These are phyloP conservation scores for Chlorella sp. DNA, from an alignment of 139 green algal species.

Conservation along the genomic window DNA sequence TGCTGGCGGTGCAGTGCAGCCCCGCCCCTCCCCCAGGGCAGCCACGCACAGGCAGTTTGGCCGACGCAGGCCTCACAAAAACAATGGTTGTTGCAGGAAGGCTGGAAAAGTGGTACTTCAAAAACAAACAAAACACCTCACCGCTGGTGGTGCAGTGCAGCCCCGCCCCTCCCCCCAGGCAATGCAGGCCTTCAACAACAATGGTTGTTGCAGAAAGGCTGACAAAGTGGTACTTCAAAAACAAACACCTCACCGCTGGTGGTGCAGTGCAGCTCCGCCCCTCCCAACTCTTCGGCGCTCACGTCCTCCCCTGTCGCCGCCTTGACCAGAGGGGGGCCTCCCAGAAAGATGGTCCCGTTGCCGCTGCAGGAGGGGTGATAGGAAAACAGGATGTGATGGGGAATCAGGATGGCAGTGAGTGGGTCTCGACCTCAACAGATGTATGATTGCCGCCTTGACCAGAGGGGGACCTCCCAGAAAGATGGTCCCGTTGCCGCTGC, in stretches of 20 bases:
- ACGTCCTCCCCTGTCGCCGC: constrained; percentile 93
- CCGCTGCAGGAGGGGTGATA: neutral
- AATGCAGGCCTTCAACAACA: neutral
- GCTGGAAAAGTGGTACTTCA: too few species aligned
- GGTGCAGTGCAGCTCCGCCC: constrained; percentile 86
- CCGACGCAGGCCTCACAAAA: neutral
- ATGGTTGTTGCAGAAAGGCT: too few species aligned
- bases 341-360: constrained; percentile 87
- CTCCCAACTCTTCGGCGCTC: constrained; percentile 91
- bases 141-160: neutral
- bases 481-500: too few species aligned
- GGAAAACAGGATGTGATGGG: neutral
- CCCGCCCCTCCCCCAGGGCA: too few species aligned
- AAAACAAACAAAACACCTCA: neutral
- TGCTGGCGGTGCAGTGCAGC: neutral
- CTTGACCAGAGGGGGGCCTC: constrained; percentile 68
- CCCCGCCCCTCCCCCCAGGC: too few species aligned
- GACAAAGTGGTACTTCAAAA: too few species aligned
- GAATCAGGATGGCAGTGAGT: neutral
- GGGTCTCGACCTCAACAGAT: too few species aligned
- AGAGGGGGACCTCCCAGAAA: too few species aligned
- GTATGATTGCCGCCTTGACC: too few species aligned
- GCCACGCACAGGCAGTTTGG: too few species aligned
- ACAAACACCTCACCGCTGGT: constrained; percentile 64
- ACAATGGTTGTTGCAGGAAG: too few species aligned